Evolutionary conservation across 1,139 yeast genomes (phyloP).

Genomic region (Kodamaea arcana): DNA sequence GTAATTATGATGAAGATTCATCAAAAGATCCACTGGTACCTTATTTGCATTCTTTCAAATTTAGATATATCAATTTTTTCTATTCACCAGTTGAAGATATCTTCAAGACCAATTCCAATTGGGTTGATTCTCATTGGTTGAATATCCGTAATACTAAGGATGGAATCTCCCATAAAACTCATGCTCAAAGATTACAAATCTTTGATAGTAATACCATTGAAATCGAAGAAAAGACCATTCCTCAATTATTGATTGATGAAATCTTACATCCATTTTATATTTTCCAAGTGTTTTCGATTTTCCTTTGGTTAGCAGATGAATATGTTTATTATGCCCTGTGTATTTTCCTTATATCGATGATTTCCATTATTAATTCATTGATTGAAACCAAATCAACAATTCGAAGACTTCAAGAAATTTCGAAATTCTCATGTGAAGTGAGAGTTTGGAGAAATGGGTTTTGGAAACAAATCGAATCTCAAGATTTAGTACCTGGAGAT

Average conservation of each 20-base stretch:
- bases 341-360: conserved; percentile 77
- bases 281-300: conserved; percentile 86
- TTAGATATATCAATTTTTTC: conserved; percentile 77
- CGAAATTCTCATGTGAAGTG: conserved; percentile 71
- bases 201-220: conserved; percentile 78
- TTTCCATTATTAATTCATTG: conserved; percentile 75
- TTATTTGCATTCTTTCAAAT: conserved; percentile 62
- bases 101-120: conserved; percentile 75
- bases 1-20: conserved; percentile 15
- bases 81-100: conserved; percentile 86
- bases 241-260: conserved; percentile 73
- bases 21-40: conserved; percentile 63
- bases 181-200: conserved; percentile 64
- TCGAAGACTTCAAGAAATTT: conserved; percentile 66
- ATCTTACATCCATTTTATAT: conserved; percentile 92
- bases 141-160: conserved; percentile 52
- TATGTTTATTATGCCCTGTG: conserved; percentile 93
- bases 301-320: conserved; percentile 88
- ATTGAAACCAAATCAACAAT: conserved; percentile 79
- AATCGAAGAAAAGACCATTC: conserved; percentile 66
- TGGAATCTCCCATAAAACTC: conserved; percentile 69
- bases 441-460: conserved; percentile 91
- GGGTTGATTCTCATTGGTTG: conserved; percentile 81
- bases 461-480: conserved; percentile 80
- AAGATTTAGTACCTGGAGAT: conserved; percentile 95